A percentile compares a stretch with the other conserved stretches of the same genome.
These are phyloP conservation scores for Stagonosporopsis chrysanthemi DNA, from an alignment of 2,329 filamentous ascomycete species.

Conservation along the genomic window DNA sequence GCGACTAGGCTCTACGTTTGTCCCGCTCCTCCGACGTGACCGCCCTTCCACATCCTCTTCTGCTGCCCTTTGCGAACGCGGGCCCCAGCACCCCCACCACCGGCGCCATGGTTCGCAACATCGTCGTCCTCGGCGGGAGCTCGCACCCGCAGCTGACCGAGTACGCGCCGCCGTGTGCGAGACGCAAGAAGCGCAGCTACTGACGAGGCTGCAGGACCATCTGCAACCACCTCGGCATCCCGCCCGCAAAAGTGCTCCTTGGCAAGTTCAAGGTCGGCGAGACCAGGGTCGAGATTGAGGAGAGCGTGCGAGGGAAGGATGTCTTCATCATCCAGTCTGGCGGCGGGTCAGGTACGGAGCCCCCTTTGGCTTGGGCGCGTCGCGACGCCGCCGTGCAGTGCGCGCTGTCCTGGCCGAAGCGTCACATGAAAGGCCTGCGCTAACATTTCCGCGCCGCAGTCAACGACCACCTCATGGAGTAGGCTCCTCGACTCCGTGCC, in stretches of 20 bases:
- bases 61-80: conserved; percentile 15
- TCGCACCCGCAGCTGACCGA: conserved; percentile 90
- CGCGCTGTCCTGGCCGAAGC: background rate
- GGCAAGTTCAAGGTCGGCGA: conserved; percentile 95
- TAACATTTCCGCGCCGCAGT: conserved; percentile 56
- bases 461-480: conserved; percentile 94
- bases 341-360: conserved; percentile 67
- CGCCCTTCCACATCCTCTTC: conserved; percentile 15
- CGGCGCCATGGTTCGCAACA: conserved; percentile 83
- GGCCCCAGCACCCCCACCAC: conserved; percentile 20
- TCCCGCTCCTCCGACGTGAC: conserved; percentile 11
- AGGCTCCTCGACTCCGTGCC: conserved; percentile 37
- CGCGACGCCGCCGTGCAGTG: background rate
- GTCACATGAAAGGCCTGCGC: conserved; percentile 20
- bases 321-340: conserved; percentile 96
- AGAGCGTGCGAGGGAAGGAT: conserved; percentile 97
- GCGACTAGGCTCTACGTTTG: conserved; percentile 26
- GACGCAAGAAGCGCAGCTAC: background rate
- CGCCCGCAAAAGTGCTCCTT: conserved; percentile 82
- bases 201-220: conserved; percentile 61
- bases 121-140: conserved; percentile 90
- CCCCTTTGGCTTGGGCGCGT: background rate
- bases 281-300: conserved; percentile 92
- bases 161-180: conserved; percentile 21
- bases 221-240: conserved; percentile 86